phyloP scores from a whole-genome alignment of 768 basidiomycete genomes.

The Phaeotremella skinneri region DNA sequence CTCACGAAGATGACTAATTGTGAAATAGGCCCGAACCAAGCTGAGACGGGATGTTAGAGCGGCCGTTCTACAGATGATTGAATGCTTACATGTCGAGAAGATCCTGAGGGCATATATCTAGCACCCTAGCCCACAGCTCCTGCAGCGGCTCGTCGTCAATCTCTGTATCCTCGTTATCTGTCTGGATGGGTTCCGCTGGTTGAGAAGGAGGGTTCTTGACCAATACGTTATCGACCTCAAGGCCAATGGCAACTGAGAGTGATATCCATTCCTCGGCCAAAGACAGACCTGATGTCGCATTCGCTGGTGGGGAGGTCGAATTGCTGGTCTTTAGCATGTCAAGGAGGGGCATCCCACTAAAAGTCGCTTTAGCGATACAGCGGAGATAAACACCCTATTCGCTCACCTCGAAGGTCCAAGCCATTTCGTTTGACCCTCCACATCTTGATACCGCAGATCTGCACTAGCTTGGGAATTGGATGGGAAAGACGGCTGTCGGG shows the following conservation, averaged over 20 bases:
- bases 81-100: slow-evolving; percentile 21
- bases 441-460: slow-evolving; percentile 9
- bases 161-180: background rate
- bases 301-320: background rate
- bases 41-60: no score
- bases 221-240: slow-evolving; percentile 8
- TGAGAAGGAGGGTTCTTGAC: background rate
- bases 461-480: background rate
- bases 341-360: slow-evolving; percentile 27
- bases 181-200: background rate
- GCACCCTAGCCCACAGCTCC: slow-evolving; percentile 14
- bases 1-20: slow-evolving; percentile 27
- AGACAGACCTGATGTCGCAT: slow-evolving; percentile 8
- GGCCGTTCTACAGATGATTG: background rate
- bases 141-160: slow-evolving; percentile 9
- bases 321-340: slow-evolving; percentile 19
- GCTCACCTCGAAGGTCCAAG: slow-evolving; percentile 28
- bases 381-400: no score
- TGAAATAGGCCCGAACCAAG: slow-evolving; percentile 23
- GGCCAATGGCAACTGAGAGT: slow-evolving; percentile 21
- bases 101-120: slow-evolving; percentile 15
- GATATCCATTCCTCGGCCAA: slow-evolving; percentile 27
- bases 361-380: background rate
- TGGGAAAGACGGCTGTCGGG: background rate
- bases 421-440: slow-evolving; percentile 24